Percentiles rank a stretch among this genome's conserved stretches.
Conservation (phyloP, 805 yeast genomes). For the Candida mattraensis region DNA sequence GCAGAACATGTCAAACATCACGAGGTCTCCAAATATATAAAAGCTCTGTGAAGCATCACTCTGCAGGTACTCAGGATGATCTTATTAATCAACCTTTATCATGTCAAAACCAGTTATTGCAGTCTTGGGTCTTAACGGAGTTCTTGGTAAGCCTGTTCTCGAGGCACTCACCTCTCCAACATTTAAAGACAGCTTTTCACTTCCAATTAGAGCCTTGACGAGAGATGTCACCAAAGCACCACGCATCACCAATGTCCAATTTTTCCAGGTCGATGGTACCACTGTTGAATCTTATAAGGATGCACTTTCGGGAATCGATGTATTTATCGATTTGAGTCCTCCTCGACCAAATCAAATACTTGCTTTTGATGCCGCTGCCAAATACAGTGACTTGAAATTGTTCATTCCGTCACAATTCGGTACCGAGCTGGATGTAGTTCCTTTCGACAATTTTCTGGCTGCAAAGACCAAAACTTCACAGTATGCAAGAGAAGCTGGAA, state of each 20-base stretch:
- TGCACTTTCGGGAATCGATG: conserved; percentile 49
- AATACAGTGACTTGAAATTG: conserved; percentile 40
- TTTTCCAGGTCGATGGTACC: conserved; percentile 36
- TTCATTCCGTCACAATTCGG: conserved; percentile 67
- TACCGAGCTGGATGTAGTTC: conserved; percentile 36
- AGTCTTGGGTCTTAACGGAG: conserved; percentile 52
- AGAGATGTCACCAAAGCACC: conserved; percentile 38
- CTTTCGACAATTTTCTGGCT: conserved; percentile 12
- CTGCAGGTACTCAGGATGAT: too few species aligned
- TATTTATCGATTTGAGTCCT: conserved; percentile 47
- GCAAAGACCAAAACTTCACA: conserved; percentile 38
- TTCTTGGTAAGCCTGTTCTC: conserved; percentile 48
- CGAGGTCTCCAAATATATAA: too few species aligned
- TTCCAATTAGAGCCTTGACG: conserved; percentile 54
- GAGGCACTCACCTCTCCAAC: conserved; percentile 43
- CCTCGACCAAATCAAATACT: conserved; percentile 27
- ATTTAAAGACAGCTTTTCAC: conserved; percentile 41
- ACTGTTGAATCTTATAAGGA: conserved; percentile 33
- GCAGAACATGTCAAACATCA: too few species aligned
- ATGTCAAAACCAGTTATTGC: conserved; percentile 41
- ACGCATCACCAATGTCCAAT: conserved; percentile 38
- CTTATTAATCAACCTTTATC: too few species aligned
- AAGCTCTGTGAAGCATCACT: too few species aligned
- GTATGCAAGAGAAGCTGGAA: conserved; percentile 41
- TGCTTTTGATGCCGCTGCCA: conserved; percentile 40